These are phyloP conservation scores for Didymella pinodella DNA, from an alignment of 2,329 filamentous ascomycete species.

Conservation along the genomic window DNA sequence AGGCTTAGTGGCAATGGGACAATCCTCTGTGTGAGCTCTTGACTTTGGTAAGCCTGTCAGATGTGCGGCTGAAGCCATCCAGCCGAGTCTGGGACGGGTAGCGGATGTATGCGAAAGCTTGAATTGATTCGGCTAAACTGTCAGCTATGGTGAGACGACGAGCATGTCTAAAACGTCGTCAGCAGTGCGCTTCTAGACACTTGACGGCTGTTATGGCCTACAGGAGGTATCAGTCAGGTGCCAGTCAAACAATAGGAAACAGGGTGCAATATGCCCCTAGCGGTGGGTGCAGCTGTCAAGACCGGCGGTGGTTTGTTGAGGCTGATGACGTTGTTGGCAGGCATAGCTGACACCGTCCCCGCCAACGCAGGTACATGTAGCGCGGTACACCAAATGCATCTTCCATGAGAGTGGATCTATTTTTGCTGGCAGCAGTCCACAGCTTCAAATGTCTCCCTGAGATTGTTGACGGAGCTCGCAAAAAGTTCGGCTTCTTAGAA, in stretches of 20 bases:
- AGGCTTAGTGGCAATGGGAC: slow-evolving; percentile 19
- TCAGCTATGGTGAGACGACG: slow-evolving; percentile 13
- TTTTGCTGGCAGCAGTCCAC: neutral
- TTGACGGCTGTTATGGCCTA: slow-evolving; percentile 13
- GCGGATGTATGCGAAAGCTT: slow-evolving; percentile 22
- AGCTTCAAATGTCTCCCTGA: neutral
- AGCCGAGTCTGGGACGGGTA: neutral
- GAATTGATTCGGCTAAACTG: slow-evolving; percentile 6
- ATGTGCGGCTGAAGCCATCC: slow-evolving; percentile 44
- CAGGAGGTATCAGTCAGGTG: slow-evolving; percentile 1
- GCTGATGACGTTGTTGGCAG: slow-evolving; percentile 22
- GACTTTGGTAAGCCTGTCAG: slow-evolving; percentile 44
- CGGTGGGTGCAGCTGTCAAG: neutral
- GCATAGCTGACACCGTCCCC: slow-evolving; percentile 11
- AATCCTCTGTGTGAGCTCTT: slow-evolving; percentile 24
- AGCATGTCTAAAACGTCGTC: slow-evolving; percentile 13
- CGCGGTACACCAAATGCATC: neutral
- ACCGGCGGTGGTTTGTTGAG: slow-evolving; percentile 18
- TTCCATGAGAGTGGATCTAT: neutral
- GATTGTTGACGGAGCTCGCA: neutral
- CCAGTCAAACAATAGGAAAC: neutral
- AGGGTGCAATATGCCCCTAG: neutral
- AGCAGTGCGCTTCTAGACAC: slow-evolving; percentile 8
- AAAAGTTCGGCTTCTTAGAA: neutral
- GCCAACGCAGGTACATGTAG: slow-evolving; percentile 3